Base-by-base conservation (phyloP, 2,329 filamentous ascomycete genomes). In the Pseudocercospora crystallina region DNA sequence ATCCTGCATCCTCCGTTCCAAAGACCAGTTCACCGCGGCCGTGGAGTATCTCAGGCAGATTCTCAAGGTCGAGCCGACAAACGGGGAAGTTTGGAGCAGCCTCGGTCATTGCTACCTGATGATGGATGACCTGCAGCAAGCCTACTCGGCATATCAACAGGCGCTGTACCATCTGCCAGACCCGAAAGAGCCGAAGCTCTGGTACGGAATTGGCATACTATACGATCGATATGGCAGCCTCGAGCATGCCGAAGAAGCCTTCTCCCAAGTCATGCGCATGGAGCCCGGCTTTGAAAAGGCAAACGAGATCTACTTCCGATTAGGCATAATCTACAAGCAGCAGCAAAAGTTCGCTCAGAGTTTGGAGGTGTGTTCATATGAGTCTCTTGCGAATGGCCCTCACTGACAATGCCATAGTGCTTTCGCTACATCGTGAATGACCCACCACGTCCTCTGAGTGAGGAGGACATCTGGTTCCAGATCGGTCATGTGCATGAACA, bases 311-410 rank as follows among this genome's bases (percentile, higher is more conserved):
- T 99, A 97, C 71, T 99, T 99, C 74, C 84, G 94, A 26, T 81
- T 99, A 8, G 94, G 94, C n/a, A 99, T 99, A 75, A 97, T 99
- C 60, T 97, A 97, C 77, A 99, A 99, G 71, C 92, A 97, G 66
- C 94, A 97, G 69, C 86, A 91, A 56, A 97, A 97, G 70, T 99
- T 91, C 69, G 79, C 79, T 45, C 87, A 95, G 67, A 96, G 91
- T 77, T 78, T 97, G 39, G 94, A 97, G 73, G 91, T 95, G 77
- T 47, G 44, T n/a, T 11, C n/a, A 10, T 30, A 13, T 11, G 12
- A 10, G 9, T 26, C 31, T 11, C 10, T 17, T 30, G 12, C 5
- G 11, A 8, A 12, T 17, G n/a, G 8, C n/a, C 34, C 5, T 10
- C 20, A 17, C 11, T 44, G n/a, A 42, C 12, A 29, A 9, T 41